phyloP scores from a whole-genome alignment of 441 rosid genomes.

The Jatropha multifida region DNA sequence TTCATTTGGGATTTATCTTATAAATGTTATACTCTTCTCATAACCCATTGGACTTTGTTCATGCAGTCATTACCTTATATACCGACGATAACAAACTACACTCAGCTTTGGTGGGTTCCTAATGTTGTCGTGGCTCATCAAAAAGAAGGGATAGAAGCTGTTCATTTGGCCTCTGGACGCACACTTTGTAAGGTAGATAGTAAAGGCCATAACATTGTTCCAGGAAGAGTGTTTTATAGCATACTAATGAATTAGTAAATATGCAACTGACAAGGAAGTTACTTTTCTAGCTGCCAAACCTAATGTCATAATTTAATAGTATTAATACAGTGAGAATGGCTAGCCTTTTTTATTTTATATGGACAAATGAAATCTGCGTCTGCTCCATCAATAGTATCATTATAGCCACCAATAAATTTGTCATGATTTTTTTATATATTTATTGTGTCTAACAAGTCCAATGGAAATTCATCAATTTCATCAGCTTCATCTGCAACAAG shows the following conservation, averaged over 20 bases:
- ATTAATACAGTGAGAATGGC: neutral
- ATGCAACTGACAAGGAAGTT: neutral
- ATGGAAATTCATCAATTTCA: slow-evolving; percentile 21
- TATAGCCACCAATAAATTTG: neutral
- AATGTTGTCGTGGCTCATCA: slow-evolving; percentile 96
- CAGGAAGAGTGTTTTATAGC: neutral
- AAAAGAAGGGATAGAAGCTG: slow-evolving; percentile 97
- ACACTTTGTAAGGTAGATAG: slow-evolving; percentile 83
- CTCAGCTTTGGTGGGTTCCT: slow-evolving; percentile 99
- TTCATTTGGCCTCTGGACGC: slow-evolving; percentile 95
- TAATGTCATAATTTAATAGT: neutral
- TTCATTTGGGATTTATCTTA: neutral
- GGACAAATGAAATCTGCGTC: neutral
- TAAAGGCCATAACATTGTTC: slow-evolving; percentile 5
- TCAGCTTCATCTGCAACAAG: slow-evolving; percentile 97
- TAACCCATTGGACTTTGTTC: slow-evolving; percentile 17
- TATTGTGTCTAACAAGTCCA: slow-evolving; percentile 5
- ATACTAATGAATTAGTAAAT: neutral
- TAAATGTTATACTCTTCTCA: neutral
- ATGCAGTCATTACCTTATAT: slow-evolving; percentile 72
- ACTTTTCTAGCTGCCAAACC: neutral
- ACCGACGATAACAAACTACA: slow-evolving; percentile 96
- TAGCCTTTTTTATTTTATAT: neutral
- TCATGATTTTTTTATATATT: neutral
- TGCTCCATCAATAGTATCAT: neutral